Conservation (phyloP, 345 rosid genomes). For the Gossypium herbaceum region DNA sequence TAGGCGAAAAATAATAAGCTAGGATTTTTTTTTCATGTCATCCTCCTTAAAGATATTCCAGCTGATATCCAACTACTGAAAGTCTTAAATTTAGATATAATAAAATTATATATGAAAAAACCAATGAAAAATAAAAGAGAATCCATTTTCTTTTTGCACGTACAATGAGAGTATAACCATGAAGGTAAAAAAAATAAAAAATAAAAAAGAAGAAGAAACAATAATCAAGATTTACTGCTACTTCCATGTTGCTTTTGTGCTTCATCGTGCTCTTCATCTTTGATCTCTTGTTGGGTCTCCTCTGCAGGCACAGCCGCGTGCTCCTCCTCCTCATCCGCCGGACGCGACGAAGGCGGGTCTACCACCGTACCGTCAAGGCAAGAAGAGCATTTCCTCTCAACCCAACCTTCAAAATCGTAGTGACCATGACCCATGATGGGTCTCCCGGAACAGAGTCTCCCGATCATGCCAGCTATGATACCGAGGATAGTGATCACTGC, state of each 20-base stretch:
- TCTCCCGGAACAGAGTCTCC: constrained; percentile 59
- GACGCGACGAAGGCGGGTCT: constrained; percentile 33
- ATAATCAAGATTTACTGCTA: constrained; percentile 21
- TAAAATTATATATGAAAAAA: neutral
- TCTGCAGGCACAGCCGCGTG: constrained; percentile 29
- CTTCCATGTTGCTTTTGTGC: constrained; percentile 25
- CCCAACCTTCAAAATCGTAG: constrained; percentile 67
- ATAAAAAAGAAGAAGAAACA: neutral
- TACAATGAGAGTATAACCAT: constrained; percentile 12
- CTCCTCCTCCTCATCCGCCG: constrained; percentile 15
- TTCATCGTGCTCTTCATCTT: constrained; percentile 24
- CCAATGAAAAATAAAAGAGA: neutral
- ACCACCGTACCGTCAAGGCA: constrained; percentile 49
- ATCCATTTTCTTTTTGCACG: neutral
- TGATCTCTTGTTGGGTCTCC: constrained; percentile 22
- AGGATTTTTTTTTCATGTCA: too few relatives aligned
- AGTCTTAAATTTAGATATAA: too few relatives aligned
- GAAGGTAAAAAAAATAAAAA: neutral
- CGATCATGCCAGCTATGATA: constrained; percentile 57
- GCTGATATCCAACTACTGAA: too few relatives aligned
- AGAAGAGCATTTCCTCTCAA: constrained; percentile 60
- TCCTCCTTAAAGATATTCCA: too few relatives aligned
- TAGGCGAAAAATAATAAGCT: too few relatives aligned
- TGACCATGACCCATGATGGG: constrained; percentile 46
- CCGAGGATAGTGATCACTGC: constrained; percentile 57